A percentile compares a stretch with the other conserved stretches of the same genome.
Conservation (phyloP, 257 asterid species). For the Ilex aquifolium region DNA sequence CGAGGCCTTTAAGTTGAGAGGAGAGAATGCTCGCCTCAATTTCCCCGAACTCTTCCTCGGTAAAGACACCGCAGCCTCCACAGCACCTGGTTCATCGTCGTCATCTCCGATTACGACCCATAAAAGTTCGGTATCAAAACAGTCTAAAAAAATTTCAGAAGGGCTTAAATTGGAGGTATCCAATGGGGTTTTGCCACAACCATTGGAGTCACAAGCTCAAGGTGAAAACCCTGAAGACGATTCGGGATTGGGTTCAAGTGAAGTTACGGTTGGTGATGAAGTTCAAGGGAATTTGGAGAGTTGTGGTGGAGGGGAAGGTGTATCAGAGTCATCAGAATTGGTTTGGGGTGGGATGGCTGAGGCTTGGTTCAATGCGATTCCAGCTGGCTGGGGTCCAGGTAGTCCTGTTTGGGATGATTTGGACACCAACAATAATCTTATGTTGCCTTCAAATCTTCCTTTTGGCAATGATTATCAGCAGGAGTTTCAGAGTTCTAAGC, state of each 20-base stretch:
- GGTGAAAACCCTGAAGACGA: constrained; percentile 22
- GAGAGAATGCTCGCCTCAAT: constrained; percentile 80
- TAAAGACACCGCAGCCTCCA: constrained; percentile 23
- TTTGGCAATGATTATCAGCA: constrained; percentile 38
- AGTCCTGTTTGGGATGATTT: constrained; percentile 89
- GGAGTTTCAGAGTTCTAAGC: constrained; percentile 21
- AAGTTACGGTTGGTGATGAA: constrained; percentile 5
- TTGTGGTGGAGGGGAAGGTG: constrained; percentile 7
- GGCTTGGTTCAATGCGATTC: constrained; percentile 61
- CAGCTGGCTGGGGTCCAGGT: constrained; percentile 85
- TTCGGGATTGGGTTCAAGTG: constrained; percentile 27
- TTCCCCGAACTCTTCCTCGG: constrained; percentile 75
- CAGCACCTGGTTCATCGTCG: constrained; percentile 8
- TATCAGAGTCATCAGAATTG: constrained; percentile 44
- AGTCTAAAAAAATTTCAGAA: constrained; percentile 10
- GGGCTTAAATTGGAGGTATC: neutral
- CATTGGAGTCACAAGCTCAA: constrained; percentile 1
- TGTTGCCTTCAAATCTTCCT: constrained; percentile 60
- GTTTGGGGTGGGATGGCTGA: constrained; percentile 76
- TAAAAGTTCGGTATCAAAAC: constrained; percentile 1
- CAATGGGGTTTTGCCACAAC: constrained; percentile 13
- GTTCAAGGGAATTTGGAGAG: constrained; percentile 23
- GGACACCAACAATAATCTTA: constrained; percentile 47
- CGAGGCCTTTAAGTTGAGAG: constrained; percentile 78
- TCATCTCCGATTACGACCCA: constrained; percentile 17